Evolutionary conservation across 1,284 basidiomycete species (phyloP).

Genomic region (Marasmius sp.): DNA sequence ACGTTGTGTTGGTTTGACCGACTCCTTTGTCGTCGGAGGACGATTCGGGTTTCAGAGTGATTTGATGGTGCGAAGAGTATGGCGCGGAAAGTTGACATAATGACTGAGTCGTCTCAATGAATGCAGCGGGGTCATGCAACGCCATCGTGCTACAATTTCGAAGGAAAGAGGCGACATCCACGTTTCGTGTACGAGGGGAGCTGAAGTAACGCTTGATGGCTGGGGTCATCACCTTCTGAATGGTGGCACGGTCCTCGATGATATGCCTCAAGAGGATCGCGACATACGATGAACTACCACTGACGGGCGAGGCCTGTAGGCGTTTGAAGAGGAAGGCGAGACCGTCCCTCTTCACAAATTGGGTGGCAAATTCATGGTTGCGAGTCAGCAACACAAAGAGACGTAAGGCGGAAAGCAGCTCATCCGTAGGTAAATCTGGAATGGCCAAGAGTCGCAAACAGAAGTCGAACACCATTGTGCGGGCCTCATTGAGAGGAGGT

Average conservation of each 20-base stretch:
- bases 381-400: constrained; percentile 83
- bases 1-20: constrained; percentile 25
- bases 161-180: constrained; percentile 76
- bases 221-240: constrained; percentile 78
- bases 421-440: constrained; percentile 68
- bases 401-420: constrained; percentile 77
- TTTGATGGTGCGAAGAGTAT: constrained; percentile 59
- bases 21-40: constrained; percentile 19
- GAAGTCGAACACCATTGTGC: constrained; percentile 69
- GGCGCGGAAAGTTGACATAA: constrained; percentile 75
- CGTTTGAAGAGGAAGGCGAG: constrained; percentile 66
- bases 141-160: constrained; percentile 81
- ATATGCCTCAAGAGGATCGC: constrained; percentile 89
- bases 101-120: constrained; percentile 73
- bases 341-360: constrained; percentile 67
- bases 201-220: constrained; percentile 80
- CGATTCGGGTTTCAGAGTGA: constrained; percentile 57
- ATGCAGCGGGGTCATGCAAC: constrained; percentile 77
- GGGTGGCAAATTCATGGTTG: constrained; percentile 56
- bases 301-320: constrained; percentile 56
- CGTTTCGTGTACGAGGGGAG: constrained; percentile 65
- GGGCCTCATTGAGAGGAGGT: constrained; percentile 62
- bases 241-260: constrained; percentile 73
- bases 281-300: constrained; percentile 81
- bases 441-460: constrained; percentile 67